These are phyloP conservation scores for Coemansia furcata DNA, from an alignment of 192 early-diverging fungal genomes.

Conservation along the genomic window DNA sequence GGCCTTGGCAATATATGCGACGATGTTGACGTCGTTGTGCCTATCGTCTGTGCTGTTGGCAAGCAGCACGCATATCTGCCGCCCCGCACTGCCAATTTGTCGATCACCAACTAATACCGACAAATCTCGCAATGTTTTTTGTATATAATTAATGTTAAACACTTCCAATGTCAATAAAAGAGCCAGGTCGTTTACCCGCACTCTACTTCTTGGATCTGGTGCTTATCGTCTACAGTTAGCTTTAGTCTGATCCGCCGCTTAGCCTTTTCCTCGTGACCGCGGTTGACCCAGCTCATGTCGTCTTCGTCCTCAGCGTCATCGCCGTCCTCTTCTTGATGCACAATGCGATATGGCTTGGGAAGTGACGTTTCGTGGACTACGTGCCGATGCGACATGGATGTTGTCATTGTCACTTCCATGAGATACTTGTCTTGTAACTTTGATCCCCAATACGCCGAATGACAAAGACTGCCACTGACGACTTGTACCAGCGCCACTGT, in stretches of 20 bases:
- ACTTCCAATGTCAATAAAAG: background rate
- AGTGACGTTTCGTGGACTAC: conserved; percentile 44
- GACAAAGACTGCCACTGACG: conserved; percentile 24
- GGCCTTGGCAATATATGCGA: background rate
- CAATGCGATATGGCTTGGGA: conserved; percentile 48
- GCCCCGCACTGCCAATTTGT: conserved; percentile 32
- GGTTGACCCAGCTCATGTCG: conserved; percentile 44
- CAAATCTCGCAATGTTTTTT: background rate
- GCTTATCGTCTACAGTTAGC: conserved; percentile 43
- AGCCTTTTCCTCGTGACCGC: conserved; percentile 40
- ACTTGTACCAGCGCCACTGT: background rate
- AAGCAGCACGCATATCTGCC: conserved; percentile 43
- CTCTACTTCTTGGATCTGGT: conserved; percentile 38
- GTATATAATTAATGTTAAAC: background rate
- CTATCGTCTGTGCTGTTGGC: conserved; percentile 8
- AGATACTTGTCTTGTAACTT: conserved; percentile 37
- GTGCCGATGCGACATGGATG: conserved; percentile 28
- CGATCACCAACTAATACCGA: conserved; percentile 26
- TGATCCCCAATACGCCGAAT: conserved; percentile 41
- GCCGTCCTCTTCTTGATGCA: conserved; percentile 43
- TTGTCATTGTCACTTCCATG: conserved; percentile 30
- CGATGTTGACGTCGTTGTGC: conserved; percentile 22
- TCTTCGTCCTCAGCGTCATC: conserved; percentile 42
- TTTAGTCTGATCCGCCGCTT: conserved; percentile 36
- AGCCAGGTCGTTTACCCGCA: conserved; percentile 20